Conservation (phyloP, 805 yeast species). For the Hagleromyces aurorensis region DNA sequence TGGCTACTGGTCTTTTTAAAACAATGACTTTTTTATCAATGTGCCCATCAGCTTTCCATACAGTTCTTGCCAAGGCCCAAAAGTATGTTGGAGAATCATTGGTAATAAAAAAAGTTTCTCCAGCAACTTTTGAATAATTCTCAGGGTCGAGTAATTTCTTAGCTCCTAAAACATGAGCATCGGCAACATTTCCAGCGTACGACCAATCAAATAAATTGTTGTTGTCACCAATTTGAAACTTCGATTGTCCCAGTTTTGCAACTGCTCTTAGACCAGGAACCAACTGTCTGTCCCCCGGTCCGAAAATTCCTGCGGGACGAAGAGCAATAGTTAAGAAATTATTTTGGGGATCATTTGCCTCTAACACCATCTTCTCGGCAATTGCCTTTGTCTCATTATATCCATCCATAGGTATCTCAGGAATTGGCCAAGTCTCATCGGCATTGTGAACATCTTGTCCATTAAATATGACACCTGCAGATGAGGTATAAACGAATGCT, state of each 20-base stretch:
- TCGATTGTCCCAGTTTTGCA: slow-evolving; percentile 76
- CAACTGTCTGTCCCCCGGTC: slow-evolving; percentile 96
- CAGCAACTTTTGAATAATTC: slow-evolving; percentile 48
- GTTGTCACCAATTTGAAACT: slow-evolving; percentile 91
- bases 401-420: slow-evolving; percentile 88
- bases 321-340: slow-evolving; percentile 72
- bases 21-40: slow-evolving; percentile 62
- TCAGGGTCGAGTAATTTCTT: slow-evolving; percentile 50
- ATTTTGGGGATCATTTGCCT: slow-evolving; percentile 53
- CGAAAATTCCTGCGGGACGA: slow-evolving; percentile 97
- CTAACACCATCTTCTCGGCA: slow-evolving; percentile 77
- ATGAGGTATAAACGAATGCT: slow-evolving; percentile 87
- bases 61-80: slow-evolving; percentile 94
- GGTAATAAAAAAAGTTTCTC: slow-evolving; percentile 84
- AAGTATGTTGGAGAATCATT: slow-evolving; percentile 93
- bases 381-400: slow-evolving; percentile 91
- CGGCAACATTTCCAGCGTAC: slow-evolving; percentile 97
- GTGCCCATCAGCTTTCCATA: slow-evolving; percentile 95
- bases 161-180: slow-evolving; percentile 91
- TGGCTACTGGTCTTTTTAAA: slow-evolving; percentile 66
- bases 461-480: slow-evolving; percentile 95
- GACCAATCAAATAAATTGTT: slow-evolving; percentile 94
- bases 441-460: slow-evolving; percentile 92
- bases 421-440: slow-evolving; percentile 91
- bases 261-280: slow-evolving; percentile 88